A percentile compares a stretch with the other conserved stretches of the same genome.
phyloP scores from a whole-genome alignment of 2,329 filamentous ascomycete species.

The Aspergillus sp. region DNA sequence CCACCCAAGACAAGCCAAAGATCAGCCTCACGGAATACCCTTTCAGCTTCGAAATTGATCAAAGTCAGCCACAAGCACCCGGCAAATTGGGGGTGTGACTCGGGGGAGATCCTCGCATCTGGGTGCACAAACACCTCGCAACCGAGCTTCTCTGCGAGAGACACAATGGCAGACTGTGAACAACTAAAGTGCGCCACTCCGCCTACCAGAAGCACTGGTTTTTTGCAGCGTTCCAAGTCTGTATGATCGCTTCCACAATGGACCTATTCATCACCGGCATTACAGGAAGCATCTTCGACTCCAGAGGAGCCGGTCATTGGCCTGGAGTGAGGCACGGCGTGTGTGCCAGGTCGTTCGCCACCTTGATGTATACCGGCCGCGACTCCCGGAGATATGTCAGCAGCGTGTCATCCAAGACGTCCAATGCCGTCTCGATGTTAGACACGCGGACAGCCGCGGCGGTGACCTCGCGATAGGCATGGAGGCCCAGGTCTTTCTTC shows the following conservation, averaged over 20 bases:
- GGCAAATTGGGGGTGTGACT: neutral
- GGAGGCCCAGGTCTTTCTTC: conserved; percentile 8
- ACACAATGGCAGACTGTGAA: neutral
- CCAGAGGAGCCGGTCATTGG: neutral
- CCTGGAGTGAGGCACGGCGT: neutral
- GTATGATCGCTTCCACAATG: neutral
- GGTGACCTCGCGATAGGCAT: conserved; percentile 6
- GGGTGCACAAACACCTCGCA: conserved; percentile 10
- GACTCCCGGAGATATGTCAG: conserved; percentile 2
- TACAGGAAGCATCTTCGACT: neutral
- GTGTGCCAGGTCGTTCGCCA: conserved; percentile 6
- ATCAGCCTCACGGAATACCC: neutral
- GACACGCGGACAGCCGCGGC: conserved; percentile 6
- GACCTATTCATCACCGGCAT: neutral
- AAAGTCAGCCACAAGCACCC: neutral
- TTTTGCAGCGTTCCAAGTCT: conserved; percentile 4
- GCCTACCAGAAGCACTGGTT: conserved; percentile 7
- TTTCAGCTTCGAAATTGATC: neutral
- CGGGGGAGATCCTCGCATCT: neutral
- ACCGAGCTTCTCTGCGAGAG: conserved; percentile 7
- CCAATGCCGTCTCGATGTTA: neutral
- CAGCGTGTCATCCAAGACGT: conserved; percentile 6
- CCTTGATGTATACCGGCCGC: conserved; percentile 9
- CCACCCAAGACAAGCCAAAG: neutral
- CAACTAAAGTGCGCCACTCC: neutral